Conservation (phyloP, 208 protist genomes). For the Crithidia bombi region DNA sequence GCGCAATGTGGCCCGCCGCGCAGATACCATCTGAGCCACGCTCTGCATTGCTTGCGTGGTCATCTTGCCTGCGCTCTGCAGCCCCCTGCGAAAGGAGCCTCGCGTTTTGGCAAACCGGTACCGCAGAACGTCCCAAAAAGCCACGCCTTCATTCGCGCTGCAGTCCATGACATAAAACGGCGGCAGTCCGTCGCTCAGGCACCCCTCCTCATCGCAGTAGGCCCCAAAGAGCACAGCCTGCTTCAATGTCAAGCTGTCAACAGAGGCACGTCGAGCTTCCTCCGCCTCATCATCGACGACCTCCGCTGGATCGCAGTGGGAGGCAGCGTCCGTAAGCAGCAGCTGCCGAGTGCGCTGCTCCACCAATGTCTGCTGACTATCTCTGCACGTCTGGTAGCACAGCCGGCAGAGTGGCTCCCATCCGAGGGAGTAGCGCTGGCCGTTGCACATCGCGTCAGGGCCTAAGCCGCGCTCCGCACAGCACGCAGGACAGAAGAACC, state of each 20-base stretch:
- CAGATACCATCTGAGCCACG: constrained; percentile 24
- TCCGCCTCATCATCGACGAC: constrained; percentile 11
- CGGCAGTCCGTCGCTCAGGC: constrained; percentile 32
- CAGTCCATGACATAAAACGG: constrained; percentile 34
- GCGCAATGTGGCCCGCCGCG: not conserved
- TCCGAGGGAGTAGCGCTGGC: constrained; percentile 45
- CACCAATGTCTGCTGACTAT: constrained; percentile 29
- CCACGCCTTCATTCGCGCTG: constrained; percentile 15
- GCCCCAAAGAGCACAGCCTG: constrained; percentile 35
- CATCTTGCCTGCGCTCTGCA: constrained; percentile 30
- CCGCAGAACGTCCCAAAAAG: constrained; percentile 25
- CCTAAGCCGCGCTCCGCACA: constrained; percentile 50
- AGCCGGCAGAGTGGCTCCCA: constrained; percentile 63
- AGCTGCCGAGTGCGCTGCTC: constrained; percentile 22
- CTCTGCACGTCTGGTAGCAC: constrained; percentile 57
- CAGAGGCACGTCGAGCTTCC: constrained; percentile 5
- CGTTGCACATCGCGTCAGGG: constrained; percentile 42
- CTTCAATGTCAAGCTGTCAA: constrained; percentile 31
- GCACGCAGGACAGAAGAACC: constrained; percentile 74
- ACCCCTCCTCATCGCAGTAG: constrained; percentile 28
- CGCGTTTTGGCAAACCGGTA: constrained; percentile 31
- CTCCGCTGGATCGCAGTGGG: not conserved
- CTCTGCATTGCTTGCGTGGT: constrained; percentile 15
- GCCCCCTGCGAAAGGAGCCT: constrained; percentile 23
- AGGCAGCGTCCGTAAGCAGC: constrained; percentile 13